A percentile compares a stretch with the other conserved stretches of the same genome.
Conservation (phyloP, 495 filamentous ascomycete genomes). For the Trichoderma orchidacearum region DNA sequence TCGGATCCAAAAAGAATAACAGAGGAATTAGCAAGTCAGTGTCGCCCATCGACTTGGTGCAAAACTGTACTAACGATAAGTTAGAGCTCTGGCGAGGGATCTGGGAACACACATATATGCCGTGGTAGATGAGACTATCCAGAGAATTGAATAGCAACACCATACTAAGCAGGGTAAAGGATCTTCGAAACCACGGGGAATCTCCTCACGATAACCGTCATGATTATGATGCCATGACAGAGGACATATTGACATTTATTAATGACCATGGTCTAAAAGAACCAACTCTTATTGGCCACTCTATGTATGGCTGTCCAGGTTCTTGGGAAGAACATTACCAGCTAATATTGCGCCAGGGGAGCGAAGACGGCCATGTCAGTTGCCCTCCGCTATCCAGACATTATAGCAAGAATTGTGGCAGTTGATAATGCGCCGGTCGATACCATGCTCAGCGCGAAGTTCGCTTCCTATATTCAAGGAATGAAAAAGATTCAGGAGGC, state of each 20-base stretch:
- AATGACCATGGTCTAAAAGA: constrained; percentile 52
- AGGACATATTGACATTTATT: constrained; percentile 77
- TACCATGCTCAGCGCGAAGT: constrained; percentile 55
- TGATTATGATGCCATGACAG: constrained; percentile 75
- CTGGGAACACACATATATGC: constrained; percentile 72
- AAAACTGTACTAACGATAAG: constrained; percentile 5
- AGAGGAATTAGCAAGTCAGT: constrained; percentile 91
- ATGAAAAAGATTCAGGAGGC: constrained; percentile 71
- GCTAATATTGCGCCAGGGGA: constrained; percentile 43
- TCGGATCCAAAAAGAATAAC: constrained; percentile 94
- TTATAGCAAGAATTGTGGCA: constrained; percentile 56
- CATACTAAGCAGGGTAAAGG: constrained; percentile 30
- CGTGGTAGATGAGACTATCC: constrained; percentile 41
- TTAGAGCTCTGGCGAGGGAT: constrained; percentile 68
- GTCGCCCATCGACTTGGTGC: not conserved
- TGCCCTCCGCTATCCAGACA: constrained; percentile 51
- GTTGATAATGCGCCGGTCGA: constrained; percentile 93
- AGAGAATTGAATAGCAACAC: not conserved
- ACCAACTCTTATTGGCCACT: constrained; percentile 79
- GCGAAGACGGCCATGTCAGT: constrained; percentile 91
- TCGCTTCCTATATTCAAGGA: constrained; percentile 68
- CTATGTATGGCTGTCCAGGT: constrained; percentile 49
- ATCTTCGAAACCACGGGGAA: constrained; percentile 90
- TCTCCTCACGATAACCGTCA: constrained; percentile 66
- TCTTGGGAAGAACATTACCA: not conserved